Conservation (phyloP, 2,329 filamentous ascomycete species). For the Calonectria ilicicola region DNA sequence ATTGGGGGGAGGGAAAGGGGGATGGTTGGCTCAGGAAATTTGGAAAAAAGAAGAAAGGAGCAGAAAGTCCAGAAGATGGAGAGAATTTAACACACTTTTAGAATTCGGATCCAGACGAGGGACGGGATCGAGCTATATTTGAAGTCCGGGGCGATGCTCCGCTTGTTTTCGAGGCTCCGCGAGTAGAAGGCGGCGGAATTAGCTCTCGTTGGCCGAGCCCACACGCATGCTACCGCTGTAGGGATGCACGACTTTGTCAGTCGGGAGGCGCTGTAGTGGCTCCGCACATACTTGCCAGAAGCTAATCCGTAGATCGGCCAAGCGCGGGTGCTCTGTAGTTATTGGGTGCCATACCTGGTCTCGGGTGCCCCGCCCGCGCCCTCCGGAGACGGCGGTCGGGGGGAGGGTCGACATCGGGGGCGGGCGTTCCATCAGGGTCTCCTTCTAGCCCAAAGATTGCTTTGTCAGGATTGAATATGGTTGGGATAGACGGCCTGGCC, state of each 20-base stretch:
- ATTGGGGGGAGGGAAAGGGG: background rate
- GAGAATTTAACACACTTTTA: constrained; percentile 16
- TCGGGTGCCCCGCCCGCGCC: constrained; percentile 22
- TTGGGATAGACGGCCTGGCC: background rate
- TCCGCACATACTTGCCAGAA: background rate
- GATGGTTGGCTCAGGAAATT: background rate
- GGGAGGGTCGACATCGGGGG: background rate
- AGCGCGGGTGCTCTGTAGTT: background rate
- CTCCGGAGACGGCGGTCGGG: constrained; percentile 23
- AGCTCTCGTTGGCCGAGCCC: constrained; percentile 14
- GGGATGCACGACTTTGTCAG: background rate
- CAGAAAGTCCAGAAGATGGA: background rate
- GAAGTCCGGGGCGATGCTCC: constrained; percentile 22
- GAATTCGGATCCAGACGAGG: constrained; percentile 1
- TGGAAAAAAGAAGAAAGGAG: background rate
- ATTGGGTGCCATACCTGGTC: constrained; percentile 8
- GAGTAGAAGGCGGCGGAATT: constrained; percentile 25
- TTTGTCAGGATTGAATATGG: background rate
- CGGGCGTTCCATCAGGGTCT: background rate
- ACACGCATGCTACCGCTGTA: background rate
- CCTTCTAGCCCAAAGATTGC: background rate
- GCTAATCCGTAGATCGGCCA: constrained; percentile 11
- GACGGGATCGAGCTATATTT: constrained; percentile 19
- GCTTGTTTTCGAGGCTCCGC: constrained; percentile 19
- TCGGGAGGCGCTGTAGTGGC: background rate